Evolutionary conservation across 106 monocot species (phyloP).

Genomic region (Gastrodia elata): DNA sequence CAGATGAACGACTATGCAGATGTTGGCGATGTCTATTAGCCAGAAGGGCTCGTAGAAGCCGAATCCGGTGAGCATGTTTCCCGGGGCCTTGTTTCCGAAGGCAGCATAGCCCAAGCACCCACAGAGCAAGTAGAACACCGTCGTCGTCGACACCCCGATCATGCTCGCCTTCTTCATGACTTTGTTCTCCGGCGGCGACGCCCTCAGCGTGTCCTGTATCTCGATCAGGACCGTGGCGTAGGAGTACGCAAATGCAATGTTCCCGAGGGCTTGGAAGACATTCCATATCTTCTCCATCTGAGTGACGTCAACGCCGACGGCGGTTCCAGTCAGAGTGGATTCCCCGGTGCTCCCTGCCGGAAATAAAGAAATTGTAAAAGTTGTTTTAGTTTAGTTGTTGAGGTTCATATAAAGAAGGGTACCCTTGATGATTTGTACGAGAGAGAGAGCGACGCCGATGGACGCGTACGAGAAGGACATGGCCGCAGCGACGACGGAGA

Average conservation of each 20-base stretch:
- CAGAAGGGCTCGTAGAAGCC: slow-evolving; percentile 58
- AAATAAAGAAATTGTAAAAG: no score
- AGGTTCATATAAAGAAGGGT: not conserved
- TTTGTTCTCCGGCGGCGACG: slow-evolving; percentile 63
- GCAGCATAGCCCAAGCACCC: slow-evolving; percentile 56
- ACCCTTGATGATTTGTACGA: slow-evolving; percentile 30
- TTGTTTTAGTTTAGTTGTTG: no score
- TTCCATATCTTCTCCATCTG: slow-evolving; percentile 40
- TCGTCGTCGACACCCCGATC: slow-evolving; percentile 46
- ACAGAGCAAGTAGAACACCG: slow-evolving; percentile 42
- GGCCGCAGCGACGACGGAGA: slow-evolving; percentile 51
- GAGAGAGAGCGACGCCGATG: slow-evolving; percentile 41
- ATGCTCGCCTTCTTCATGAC: slow-evolving; percentile 55
- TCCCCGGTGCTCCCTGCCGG: slow-evolving; percentile 27
- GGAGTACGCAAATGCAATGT: slow-evolving; percentile 52
- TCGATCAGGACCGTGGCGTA: slow-evolving; percentile 46
- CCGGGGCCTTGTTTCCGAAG: slow-evolving; percentile 47
- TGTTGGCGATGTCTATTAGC: slow-evolving; percentile 46
- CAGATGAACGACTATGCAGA: slow-evolving; percentile 50
- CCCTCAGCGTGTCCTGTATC: slow-evolving; percentile 60
- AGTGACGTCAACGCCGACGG: slow-evolving; percentile 26
- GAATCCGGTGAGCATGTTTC: slow-evolving; percentile 62
- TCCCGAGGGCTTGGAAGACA: slow-evolving; percentile 39
- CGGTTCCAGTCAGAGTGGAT: slow-evolving; percentile 27
- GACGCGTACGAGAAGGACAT: slow-evolving; percentile 59